These are phyloP conservation scores for Auricularia heimuer DNA, from an alignment of 768 basidiomycete species.

Conservation along the genomic window DNA sequence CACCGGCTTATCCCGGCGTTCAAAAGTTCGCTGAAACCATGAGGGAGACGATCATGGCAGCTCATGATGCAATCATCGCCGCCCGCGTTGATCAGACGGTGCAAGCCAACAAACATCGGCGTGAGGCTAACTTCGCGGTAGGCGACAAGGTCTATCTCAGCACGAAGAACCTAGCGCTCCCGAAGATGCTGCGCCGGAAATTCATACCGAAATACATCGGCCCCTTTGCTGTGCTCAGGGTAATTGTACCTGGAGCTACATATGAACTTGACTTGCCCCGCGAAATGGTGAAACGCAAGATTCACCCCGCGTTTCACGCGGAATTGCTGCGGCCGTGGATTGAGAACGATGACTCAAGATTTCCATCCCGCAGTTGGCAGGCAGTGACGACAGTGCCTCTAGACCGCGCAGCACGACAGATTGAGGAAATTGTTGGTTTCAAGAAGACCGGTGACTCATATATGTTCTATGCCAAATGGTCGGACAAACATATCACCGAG, in stretches of 20 bases:
- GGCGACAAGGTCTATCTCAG: conserved; percentile 28
- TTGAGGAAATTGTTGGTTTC: too few species aligned
- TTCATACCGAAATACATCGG: conserved; percentile 30
- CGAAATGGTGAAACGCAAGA: conserved; percentile 12
- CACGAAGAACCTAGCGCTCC: conserved; percentile 26
- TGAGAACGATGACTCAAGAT: conserved; percentile 28
- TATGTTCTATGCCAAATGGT: too few species aligned
- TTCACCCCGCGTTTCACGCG: conserved; percentile 27
- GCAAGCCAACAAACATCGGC: conserved; percentile 1
- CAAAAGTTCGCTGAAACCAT: conserved; percentile 2
- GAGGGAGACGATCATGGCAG: conserved; percentile 7
- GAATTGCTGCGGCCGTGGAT: conserved; percentile 19
- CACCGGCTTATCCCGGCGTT: conserved; percentile 3
- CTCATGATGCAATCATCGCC: conserved; percentile 7
- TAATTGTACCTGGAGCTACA: conserved; percentile 10
- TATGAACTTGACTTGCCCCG: conserved; percentile 19
- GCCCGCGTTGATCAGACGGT: conserved; percentile 2
- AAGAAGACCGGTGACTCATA: too few species aligned
- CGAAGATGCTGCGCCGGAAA: conserved; percentile 25
- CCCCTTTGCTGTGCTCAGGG: conserved; percentile 22
- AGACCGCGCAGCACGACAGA: too few species aligned
- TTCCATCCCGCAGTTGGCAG: conserved; percentile 21
- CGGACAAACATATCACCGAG: too few species aligned
- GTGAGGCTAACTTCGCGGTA: conserved; percentile 11
- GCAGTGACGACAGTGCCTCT: too few species aligned